phyloP scores from a whole-genome alignment of 2,329 filamentous ascomycete species.

The Fusarium devonianum region DNA sequence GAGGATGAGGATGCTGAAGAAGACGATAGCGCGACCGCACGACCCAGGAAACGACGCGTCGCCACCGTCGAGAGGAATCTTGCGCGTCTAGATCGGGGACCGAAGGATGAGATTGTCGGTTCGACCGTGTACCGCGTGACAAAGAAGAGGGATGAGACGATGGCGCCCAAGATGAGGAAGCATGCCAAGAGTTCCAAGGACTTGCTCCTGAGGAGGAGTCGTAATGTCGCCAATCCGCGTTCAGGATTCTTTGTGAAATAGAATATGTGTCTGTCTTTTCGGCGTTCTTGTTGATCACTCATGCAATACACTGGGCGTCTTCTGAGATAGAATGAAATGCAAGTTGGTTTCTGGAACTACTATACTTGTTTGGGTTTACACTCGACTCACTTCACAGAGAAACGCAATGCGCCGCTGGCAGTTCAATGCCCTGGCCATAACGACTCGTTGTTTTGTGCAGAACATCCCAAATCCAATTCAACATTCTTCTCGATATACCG shows the following conservation, averaged over 20 bases:
- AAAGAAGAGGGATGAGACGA: slow-evolving; percentile 52
- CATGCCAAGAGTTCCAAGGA: slow-evolving; percentile 53
- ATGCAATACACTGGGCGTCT: background rate
- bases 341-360: background rate
- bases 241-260: slow-evolving; percentile 53
- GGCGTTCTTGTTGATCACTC: slow-evolving; percentile 7
- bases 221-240: slow-evolving; percentile 47
- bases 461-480: too few relatives aligned
- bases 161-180: slow-evolving; percentile 59
- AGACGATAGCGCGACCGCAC: slow-evolving; percentile 32
- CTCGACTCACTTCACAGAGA: too few relatives aligned
- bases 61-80: slow-evolving; percentile 50
- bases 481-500: too few relatives aligned
- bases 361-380: too few relatives aligned
- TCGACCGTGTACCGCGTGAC: slow-evolving; percentile 62
- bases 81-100: slow-evolving; percentile 48
- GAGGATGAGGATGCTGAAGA: slow-evolving; percentile 49
- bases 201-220: slow-evolving; percentile 54
- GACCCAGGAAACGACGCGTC: slow-evolving; percentile 55
- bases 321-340: too few relatives aligned
- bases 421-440: too few relatives aligned
- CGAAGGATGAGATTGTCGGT: slow-evolving; percentile 58
- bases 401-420: too few relatives aligned
- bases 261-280: background rate
- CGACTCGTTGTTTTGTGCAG: too few relatives aligned